Evolutionary conservation across 495 filamentous ascomycete genomes (phyloP).

Genomic region (Neurospora sp.): DNA sequence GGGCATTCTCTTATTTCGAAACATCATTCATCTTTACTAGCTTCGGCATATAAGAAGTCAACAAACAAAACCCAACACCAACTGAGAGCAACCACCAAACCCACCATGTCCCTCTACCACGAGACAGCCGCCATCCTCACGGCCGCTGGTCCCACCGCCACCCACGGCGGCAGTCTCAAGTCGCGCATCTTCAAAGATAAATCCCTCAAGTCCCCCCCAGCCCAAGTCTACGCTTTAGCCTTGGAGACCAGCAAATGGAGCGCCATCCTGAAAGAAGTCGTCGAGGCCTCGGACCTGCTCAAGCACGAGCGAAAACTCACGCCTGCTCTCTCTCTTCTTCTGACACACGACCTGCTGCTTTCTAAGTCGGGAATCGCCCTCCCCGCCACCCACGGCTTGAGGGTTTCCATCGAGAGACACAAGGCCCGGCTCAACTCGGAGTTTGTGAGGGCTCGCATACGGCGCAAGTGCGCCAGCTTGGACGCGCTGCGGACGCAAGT

Average conservation of each 20-base stretch:
- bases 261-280: conserved; percentile 68
- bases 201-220: conserved; percentile 61
- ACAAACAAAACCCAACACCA: not conserved
- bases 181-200: conserved; percentile 66
- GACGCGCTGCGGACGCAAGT: conserved; percentile 52
- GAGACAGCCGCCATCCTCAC: conserved; percentile 71
- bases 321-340: conserved; percentile 67
- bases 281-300: conserved; percentile 64
- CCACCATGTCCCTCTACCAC: conserved; percentile 79
- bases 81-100: not conserved
- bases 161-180: conserved; percentile 66
- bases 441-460: conserved; percentile 66
- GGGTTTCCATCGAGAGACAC: conserved; percentile 63
- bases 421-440: conserved; percentile 73
- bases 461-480: conserved; percentile 54
- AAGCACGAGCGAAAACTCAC: conserved; percentile 76
- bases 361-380: conserved; percentile 71
- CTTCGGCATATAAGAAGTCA: not conserved
- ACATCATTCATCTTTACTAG: not conserved
- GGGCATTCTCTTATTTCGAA: not conserved
- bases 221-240: conserved; percentile 76
- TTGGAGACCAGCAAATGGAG: conserved; percentile 89
- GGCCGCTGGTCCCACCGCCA: conserved; percentile 30
- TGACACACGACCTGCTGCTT: conserved; percentile 79
- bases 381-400: conserved; percentile 64